Evolutionary conservation across 306 rosid genomes (phyloP).

Genomic region (Dalbergia cultrata): DNA sequence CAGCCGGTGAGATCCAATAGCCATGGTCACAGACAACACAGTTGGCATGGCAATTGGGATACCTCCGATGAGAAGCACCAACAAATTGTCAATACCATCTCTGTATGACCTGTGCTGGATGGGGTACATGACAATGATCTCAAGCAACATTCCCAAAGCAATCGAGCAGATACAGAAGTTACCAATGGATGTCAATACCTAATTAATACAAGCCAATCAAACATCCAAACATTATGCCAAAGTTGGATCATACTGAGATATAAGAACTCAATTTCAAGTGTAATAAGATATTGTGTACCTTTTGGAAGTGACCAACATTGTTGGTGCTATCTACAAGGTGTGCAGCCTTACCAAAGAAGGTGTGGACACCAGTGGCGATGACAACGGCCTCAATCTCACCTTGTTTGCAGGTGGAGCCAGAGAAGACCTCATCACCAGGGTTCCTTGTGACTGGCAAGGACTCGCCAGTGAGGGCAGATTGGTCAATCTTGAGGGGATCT

Average conservation of each 20-base stretch:
- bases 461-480: constrained; percentile 87
- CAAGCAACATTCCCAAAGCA: constrained; percentile 73
- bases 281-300: constrained; percentile 49
- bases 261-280: not conserved
- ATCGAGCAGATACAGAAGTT: constrained; percentile 91
- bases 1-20: constrained; percentile 86
- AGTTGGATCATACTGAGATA: not conserved
- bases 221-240: constrained; percentile 29
- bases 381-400: constrained; percentile 90
- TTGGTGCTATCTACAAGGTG: constrained; percentile 90
- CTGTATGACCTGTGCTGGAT: constrained; percentile 79
- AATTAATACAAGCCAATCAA: constrained; percentile 24
- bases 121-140: constrained; percentile 78
- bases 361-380: constrained; percentile 84
- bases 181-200: constrained; percentile 92
- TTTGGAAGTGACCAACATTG: constrained; percentile 91
- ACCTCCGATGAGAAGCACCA: constrained; percentile 91
- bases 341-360: constrained; percentile 94
- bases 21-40: constrained; percentile 90
- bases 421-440: constrained; percentile 75
- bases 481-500: constrained; percentile 88
- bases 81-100: constrained; percentile 82
- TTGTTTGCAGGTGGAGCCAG: constrained; percentile 92
- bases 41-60: constrained; percentile 97
- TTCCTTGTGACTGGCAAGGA: constrained; percentile 80